Conservation (phyloP, 1,284 basidiomycete genomes). For the Papiliotrema nemorosa region DNA sequence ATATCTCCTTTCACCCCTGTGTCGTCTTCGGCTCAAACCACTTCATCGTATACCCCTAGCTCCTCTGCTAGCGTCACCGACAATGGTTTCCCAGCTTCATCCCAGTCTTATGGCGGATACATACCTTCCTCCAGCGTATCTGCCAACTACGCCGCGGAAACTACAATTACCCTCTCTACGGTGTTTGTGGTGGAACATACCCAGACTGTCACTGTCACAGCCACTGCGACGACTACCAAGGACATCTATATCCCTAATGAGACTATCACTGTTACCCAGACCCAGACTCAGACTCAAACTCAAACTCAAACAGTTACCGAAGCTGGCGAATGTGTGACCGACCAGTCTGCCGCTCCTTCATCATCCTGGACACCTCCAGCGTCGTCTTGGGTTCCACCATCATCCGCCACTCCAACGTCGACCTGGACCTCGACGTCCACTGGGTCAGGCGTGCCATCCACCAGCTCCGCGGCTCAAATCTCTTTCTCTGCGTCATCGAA, state of each 20-base stretch:
- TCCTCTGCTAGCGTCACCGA: background rate
- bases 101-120: background rate
- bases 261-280: conserved; percentile 14
- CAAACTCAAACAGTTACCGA: conserved; percentile 9
- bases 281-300: conserved; percentile 9
- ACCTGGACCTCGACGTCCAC: conserved; percentile 4
- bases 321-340: background rate
- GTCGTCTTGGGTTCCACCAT: background rate
- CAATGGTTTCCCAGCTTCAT: background rate
- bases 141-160: background rate
- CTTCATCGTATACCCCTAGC: background rate
- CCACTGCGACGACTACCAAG: background rate
- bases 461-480: conserved; percentile 1
- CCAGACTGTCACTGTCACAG: background rate
- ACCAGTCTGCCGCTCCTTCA: background rate
- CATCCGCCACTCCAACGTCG: background rate
- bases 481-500: background rate
- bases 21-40: background rate
- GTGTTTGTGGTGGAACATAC: conserved; percentile 1
- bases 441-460: background rate
- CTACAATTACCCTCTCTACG: conserved; percentile 17
- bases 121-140: background rate
- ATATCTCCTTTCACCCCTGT: background rate
- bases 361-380: conserved; percentile 5
- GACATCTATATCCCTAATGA: background rate